These are phyloP conservation scores for Mrakia gelida DNA, from an alignment of 768 basidiomycete species.

Conservation along the genomic window DNA sequence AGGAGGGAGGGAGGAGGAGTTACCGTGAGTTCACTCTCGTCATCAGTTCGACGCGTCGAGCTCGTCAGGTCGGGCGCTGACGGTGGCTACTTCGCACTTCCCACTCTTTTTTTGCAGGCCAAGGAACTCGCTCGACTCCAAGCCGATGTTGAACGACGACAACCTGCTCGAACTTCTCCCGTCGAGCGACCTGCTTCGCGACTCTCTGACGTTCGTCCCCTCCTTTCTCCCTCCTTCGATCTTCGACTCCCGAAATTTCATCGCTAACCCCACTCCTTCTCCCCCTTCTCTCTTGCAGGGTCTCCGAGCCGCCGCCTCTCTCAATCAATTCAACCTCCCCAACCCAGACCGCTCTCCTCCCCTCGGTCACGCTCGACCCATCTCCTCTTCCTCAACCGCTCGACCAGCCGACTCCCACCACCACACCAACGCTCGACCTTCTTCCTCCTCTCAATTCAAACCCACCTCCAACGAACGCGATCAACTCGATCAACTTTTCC, in stretches of 20 bases:
- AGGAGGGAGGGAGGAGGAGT: constrained; percentile 34
- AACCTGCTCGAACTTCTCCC: constrained; percentile 52
- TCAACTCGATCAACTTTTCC: neutral
- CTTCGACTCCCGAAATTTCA: too few species aligned
- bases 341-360: constrained; percentile 26
- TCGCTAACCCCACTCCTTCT: neutral
- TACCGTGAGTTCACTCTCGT: constrained; percentile 32
- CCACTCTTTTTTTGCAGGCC: neutral
- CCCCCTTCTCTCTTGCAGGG: neutral
- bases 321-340: neutral
- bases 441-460: neutral
- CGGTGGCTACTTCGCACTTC: too few species aligned
- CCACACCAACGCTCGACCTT: neutral
- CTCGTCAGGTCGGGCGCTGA: neutral
- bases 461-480: neutral
- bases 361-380: constrained; percentile 2
- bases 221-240: neutral
- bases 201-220: constrained; percentile 17
- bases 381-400: neutral
- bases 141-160: constrained; percentile 62
- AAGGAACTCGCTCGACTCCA: constrained; percentile 57
- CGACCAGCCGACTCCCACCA: neutral
- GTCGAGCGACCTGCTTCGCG: constrained; percentile 26
- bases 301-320: constrained; percentile 18
- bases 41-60: neutral